These are phyloP conservation scores for Ormosia semicastrata DNA, from an alignment of 306 rosid genomes.

Conservation along the genomic window DNA sequence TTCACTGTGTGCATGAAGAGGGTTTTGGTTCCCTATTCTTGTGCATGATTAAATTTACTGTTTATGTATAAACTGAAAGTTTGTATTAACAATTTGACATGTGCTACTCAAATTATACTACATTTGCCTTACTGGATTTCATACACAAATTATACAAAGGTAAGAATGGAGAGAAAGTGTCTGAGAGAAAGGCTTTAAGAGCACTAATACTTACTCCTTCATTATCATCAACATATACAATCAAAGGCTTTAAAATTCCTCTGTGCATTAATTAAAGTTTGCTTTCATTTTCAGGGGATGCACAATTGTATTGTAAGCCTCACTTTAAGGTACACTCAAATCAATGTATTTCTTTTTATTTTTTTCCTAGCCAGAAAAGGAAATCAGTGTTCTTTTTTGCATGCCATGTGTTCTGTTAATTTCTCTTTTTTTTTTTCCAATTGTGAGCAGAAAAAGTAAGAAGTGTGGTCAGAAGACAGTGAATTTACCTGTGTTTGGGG, in stretches of 20 bases:
- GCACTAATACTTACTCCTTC: slow-evolving; percentile 5
- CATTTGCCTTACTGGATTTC: slow-evolving; percentile 14
- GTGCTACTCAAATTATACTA: slow-evolving; percentile 18
- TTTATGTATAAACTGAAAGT: not conserved
- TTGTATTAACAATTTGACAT: not conserved
- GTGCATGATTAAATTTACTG: slow-evolving; percentile 3
- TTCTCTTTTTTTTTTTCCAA: not conserved
- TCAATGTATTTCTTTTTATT: slow-evolving; percentile 12
- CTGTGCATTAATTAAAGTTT: slow-evolving; percentile 24
- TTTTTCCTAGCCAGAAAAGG: not conserved
- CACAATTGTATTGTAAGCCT: slow-evolving; percentile 68
- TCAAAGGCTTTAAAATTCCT: slow-evolving; percentile 11
- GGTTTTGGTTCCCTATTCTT: slow-evolving; percentile 12
- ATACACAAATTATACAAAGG: not conserved
- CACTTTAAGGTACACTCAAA: slow-evolving; percentile 53
- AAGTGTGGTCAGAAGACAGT: slow-evolving; percentile 52
- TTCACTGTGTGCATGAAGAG: slow-evolving; percentile 17
- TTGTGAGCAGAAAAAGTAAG: slow-evolving; percentile 57
- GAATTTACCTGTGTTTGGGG: slow-evolving; percentile 68
- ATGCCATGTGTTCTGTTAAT: slow-evolving; percentile 1
- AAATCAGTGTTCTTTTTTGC: not conserved
- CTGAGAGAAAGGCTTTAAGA: slow-evolving; percentile 7
- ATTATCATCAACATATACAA: not conserved
- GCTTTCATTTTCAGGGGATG: slow-evolving; percentile 81
- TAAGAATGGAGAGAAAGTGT: not conserved